Evolutionary conservation across 495 filamentous ascomycete species (phyloP), one percentile per base, ranked within the genome.

Genomic region (Aeminium ludgeri): DNA sequence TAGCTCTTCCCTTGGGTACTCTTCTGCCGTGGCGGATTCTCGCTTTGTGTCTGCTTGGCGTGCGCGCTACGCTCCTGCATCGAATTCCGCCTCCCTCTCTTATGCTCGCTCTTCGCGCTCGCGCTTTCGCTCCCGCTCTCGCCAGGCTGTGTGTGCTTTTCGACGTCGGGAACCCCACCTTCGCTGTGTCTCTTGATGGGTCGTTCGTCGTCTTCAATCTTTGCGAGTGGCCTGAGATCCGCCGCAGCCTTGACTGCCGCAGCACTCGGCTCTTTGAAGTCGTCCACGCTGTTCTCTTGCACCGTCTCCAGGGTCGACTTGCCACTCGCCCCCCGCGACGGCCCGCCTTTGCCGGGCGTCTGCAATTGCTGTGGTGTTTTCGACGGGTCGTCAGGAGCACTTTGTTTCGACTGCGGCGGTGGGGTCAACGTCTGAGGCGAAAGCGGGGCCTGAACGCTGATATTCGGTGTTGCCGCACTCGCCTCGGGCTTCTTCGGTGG

Each of bases 291-390:
- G 35, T 76, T 75, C 63, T 97, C 89, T 56, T 93, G 79, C 20
- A 97, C 89, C 0, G 89, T 97, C 59, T 92, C 89, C 38, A 97
- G 64, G 31, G 73, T 73, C 13, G 81, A 74, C 45, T 68, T 71
- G 38, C 75, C 78, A 52, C 73, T 78, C 34, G 63, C 64, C 18
- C 72, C 76, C 54, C 86, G 75, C 36, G 65, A 70, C 34, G 29
- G 28, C 12, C 27, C 27, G 8, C 23, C 23, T 27, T 40, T 23
- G 1, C 2, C 28, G 12, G 25, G 23, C 40, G 20, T 25, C 17
- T 40, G 27, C 6, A 32, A 34, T 25, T 34, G 28, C 13, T 15
- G 32, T 19, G 36, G 12, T 27, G 38, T 34, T 34, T 53, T 52
- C 12, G 38, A 18, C 12, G 40, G 66, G 70, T 57, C 82, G 73